Conservation (phyloP, 371 early-diverging fungal species). For the Batrachochytrium dendrobatidis region DNA sequence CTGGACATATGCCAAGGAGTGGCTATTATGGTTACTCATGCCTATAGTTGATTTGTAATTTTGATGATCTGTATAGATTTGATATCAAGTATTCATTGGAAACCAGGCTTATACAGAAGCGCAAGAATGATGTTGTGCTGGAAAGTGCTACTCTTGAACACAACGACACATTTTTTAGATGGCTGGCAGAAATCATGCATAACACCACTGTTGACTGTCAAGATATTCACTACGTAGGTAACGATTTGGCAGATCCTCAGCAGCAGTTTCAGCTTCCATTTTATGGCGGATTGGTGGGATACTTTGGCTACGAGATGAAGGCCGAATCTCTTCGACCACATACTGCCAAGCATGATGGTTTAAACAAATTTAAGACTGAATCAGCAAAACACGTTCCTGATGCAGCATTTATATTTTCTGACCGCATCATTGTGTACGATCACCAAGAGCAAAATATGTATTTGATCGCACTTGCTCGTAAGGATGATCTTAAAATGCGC, state of each 20-base stretch:
- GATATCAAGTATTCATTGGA: conserved; percentile 11
- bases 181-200: conserved; percentile 27
- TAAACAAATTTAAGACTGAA: conserved; percentile 7
- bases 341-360: conserved; percentile 21
- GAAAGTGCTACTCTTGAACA: neutral
- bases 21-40: no score
- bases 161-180: conserved; percentile 42
- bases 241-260: neutral
- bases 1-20: no score
- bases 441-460: conserved; percentile 34
- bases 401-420: conserved; percentile 74
- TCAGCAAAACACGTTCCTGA: conserved; percentile 53
- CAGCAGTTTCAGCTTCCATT: conserved; percentile 49
- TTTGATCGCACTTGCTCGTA: conserved; percentile 24
- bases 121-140: neutral
- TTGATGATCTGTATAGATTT: conserved; percentile 10
- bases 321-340: conserved; percentile 55
- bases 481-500: neutral
- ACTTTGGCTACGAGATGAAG: conserved; percentile 92
- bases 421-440: conserved; percentile 72
- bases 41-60: no score
- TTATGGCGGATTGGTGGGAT: conserved; percentile 79
- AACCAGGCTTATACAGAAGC: neutral
- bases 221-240: conserved; percentile 12
- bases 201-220: conserved; percentile 4